phyloP scores from a whole-genome alignment of 371 early-diverging fungal genomes.

The Batrachochytrium dendrobatidis region DNA sequence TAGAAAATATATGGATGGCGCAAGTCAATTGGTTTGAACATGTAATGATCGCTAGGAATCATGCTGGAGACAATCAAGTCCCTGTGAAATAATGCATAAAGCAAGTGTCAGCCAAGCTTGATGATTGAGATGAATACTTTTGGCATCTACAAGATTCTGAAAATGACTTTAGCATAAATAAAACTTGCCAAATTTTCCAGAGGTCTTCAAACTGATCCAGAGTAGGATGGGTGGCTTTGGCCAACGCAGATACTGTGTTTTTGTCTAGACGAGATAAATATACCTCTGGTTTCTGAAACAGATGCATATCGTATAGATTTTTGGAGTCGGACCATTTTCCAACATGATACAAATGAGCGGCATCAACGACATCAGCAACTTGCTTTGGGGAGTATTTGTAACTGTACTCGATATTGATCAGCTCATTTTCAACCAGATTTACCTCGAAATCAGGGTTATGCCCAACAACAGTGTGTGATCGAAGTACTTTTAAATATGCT shows the following conservation, averaged over 20 bases:
- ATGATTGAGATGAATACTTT: too few species aligned
- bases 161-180: too few species aligned
- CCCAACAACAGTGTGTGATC: constrained; percentile 43
- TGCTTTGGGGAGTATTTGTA: constrained; percentile 71
- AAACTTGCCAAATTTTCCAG: too few species aligned
- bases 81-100: too few species aligned
- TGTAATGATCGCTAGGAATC: constrained; percentile 48
- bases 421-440: constrained; percentile 57
- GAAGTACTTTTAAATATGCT: constrained; percentile 60
- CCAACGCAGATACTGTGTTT: neutral
- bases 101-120: too few species aligned
- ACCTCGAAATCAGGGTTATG: constrained; percentile 34
- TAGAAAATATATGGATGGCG: constrained; percentile 89
- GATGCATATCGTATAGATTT: constrained; percentile 59
- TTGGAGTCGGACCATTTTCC: constrained; percentile 46
- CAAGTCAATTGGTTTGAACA: constrained; percentile 68
- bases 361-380: constrained; percentile 43
- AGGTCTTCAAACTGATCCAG: too few species aligned
- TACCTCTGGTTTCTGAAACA: constrained; percentile 66
- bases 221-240: constrained; percentile 37
- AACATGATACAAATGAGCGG: constrained; percentile 35
- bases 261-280: constrained; percentile 28
- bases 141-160: too few species aligned
- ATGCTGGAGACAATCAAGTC: constrained; percentile 60
- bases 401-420: constrained; percentile 83